Conservation (phyloP, 176 grass and related monocot genomes). For the Hsuehochloa calcarea region DNA sequence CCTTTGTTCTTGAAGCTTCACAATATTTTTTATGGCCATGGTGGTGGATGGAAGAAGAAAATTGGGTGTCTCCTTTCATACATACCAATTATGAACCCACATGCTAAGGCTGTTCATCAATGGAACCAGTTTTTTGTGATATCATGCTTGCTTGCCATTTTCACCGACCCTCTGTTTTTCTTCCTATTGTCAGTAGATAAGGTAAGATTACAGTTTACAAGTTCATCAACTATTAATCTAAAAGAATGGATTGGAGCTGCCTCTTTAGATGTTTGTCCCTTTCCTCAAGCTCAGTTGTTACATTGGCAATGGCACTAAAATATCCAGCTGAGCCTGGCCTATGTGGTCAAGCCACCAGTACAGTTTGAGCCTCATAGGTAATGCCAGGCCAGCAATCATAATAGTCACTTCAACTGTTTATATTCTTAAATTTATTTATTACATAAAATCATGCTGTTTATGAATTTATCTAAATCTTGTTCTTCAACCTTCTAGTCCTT, state of each 20-base stretch:
- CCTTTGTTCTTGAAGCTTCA: conserved; percentile 44
- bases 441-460: not conserved
- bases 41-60: conserved; percentile 65
- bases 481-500: not conserved
- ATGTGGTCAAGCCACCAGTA: not conserved
- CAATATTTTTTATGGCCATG: conserved; percentile 49
- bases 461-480: not conserved
- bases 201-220: conserved; percentile 46
- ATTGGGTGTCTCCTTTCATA: conserved; percentile 33
- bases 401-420: not conserved
- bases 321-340: not conserved
- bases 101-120: conserved; percentile 66
- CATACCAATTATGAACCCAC: conserved; percentile 80
- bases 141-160: conserved; percentile 86
- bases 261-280: not conserved
- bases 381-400: not conserved
- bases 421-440: not conserved
- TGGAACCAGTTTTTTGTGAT: conserved; percentile 90
- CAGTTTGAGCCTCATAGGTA: not conserved
- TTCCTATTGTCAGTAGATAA: conserved; percentile 60
- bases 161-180: conserved; percentile 84
- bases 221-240: not conserved
- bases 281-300: not conserved
- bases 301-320: not conserved
- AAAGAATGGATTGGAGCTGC: not conserved